These are phyloP conservation scores for Coemansia sp. DNA, from an alignment of 192 early-diverging fungal genomes.

Conservation along the genomic window DNA sequence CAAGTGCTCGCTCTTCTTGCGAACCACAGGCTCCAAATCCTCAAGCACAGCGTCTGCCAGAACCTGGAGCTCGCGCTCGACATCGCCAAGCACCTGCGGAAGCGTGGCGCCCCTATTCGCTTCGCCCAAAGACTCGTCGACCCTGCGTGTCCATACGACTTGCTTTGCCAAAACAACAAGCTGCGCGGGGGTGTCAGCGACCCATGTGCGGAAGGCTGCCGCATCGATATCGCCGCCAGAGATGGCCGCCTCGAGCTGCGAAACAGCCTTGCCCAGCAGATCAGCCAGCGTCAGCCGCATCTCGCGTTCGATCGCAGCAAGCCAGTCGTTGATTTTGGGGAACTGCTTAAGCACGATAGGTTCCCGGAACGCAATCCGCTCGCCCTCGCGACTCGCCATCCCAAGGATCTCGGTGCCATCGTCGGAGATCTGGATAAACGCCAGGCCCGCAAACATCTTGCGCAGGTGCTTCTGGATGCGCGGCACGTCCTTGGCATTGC, in stretches of 20 bases:
- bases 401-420: slow-evolving; percentile 75
- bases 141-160: slow-evolving; percentile 84
- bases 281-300: slow-evolving; percentile 88
- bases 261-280: slow-evolving; percentile 71
- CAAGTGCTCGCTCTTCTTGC: slow-evolving; percentile 96
- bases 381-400: slow-evolving; percentile 92
- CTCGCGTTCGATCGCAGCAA: slow-evolving; percentile 89
- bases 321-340: slow-evolving; percentile 97
- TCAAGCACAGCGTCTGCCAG: slow-evolving; percentile 93
- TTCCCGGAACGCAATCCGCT: slow-evolving; percentile 78
- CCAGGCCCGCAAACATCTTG: slow-evolving; percentile 99
- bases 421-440: slow-evolving; percentile 81
- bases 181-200: slow-evolving; percentile 89
- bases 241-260: slow-evolving; percentile 59
- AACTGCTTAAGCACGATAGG: slow-evolving; percentile 79
- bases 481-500: slow-evolving; percentile 93
- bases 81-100: slow-evolving; percentile 58
- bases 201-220: slow-evolving; percentile 74
- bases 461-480: slow-evolving; percentile 99
- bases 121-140: slow-evolving; percentile 68
- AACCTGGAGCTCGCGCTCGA: slow-evolving; percentile 76
- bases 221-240: slow-evolving; percentile 58
- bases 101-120: slow-evolving; percentile 44
- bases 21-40: slow-evolving; percentile 78
- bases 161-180: slow-evolving; percentile 91